phyloP scores from a whole-genome alignment of 2,329 filamentous ascomycete species.

The Aurifilum marmelostoma region DNA sequence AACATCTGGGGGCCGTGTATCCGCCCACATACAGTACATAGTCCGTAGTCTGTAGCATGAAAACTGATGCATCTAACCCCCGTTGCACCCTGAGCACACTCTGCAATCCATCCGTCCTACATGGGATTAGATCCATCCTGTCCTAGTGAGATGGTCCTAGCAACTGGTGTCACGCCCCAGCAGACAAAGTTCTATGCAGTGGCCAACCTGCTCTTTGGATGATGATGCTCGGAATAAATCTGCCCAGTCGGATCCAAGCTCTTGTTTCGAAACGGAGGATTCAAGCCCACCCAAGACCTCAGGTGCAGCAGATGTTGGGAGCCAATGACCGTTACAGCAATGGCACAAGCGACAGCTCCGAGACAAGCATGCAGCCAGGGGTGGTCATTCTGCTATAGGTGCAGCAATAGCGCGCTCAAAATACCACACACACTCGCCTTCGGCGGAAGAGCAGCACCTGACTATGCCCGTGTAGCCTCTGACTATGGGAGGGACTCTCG shows the following conservation, averaged over 20 bases:
- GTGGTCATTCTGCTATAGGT: not conserved
- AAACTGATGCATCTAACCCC: too few relatives aligned
- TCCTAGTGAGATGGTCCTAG: not conserved
- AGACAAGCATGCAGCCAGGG: constrained; percentile 14
- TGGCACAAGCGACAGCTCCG: constrained; percentile 19
- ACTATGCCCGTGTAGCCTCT: too few relatives aligned
- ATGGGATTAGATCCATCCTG: not conserved
- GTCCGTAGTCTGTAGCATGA: too few relatives aligned
- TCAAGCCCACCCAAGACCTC: not conserved
- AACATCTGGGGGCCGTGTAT: too few relatives aligned
- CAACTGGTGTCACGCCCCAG: not conserved
- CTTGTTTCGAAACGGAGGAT: constrained; percentile 16
- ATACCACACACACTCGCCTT: too few relatives aligned
- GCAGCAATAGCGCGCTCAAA: not conserved
- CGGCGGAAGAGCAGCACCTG: too few relatives aligned
- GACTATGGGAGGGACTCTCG: too few relatives aligned
- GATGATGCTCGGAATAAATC: constrained; percentile 3
- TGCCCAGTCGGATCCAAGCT: constrained; percentile 1
- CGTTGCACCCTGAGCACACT: not conserved
- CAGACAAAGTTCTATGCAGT: not conserved
- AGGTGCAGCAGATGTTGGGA: not conserved
- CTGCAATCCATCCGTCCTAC: not conserved
- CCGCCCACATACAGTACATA: too few relatives aligned
- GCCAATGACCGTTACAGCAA: not conserved
- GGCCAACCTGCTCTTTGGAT: not conserved